phyloP scores from a whole-genome alignment of 176 grass and related monocot genomes.

The Aegilops tauschii region DNA sequence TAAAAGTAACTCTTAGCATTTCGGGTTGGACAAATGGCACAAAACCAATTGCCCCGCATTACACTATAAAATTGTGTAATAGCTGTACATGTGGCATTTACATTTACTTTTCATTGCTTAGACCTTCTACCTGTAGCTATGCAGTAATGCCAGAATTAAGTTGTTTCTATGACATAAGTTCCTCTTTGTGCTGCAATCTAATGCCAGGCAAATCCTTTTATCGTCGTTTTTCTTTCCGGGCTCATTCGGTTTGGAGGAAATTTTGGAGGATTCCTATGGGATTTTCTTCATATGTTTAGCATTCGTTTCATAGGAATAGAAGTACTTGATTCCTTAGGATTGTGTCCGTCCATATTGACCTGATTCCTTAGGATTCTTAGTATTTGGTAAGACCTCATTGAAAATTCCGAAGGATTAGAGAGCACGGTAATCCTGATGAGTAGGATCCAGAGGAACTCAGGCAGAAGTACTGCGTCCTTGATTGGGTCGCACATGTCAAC shows the following conservation, averaged over 20 bases:
- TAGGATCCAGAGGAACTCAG: background rate
- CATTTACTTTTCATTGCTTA: constrained; percentile 8
- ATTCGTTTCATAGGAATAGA: background rate
- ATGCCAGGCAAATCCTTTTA: background rate
- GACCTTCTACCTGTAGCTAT: constrained; percentile 9
- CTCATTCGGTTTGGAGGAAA: background rate
- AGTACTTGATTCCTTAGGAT: background rate
- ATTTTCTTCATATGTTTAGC: background rate
- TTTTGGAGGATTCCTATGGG: background rate
- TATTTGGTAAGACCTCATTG: background rate
- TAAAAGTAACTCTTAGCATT: background rate
- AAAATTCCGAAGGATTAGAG: background rate
- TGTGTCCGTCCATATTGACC: background rate
- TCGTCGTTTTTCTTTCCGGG: background rate
- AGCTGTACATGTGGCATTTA: background rate
- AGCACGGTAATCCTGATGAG: background rate
- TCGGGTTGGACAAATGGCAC: background rate
- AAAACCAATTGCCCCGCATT: background rate
- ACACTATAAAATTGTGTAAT: background rate
- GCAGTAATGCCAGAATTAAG: background rate
- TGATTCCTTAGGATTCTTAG: background rate
- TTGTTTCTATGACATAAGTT: background rate
- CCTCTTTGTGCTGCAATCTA: background rate
- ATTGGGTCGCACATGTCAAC: background rate
- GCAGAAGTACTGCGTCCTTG: background rate